phyloP scores from a whole-genome alignment of 1,284 basidiomycete genomes.

The Ganoderma lingzhi region DNA sequence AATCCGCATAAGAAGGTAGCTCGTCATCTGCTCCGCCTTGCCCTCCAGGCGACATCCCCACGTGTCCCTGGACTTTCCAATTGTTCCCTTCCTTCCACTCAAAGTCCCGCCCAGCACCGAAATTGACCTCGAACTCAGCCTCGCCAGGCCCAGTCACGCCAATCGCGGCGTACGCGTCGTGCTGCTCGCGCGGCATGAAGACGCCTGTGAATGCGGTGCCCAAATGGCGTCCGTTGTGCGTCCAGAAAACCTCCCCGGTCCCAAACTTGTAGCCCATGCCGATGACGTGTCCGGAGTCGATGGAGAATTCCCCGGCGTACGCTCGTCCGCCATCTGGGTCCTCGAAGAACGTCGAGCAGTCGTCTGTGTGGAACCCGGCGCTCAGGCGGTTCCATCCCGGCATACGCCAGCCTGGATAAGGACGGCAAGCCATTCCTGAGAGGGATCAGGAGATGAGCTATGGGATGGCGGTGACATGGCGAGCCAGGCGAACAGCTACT shows the following conservation, averaged over 20 bases:
- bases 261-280: slow-evolving; percentile 71
- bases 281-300: slow-evolving; percentile 56
- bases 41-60: slow-evolving; percentile 45
- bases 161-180: slow-evolving; percentile 72
- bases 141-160: slow-evolving; percentile 57
- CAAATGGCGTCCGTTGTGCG: slow-evolving; percentile 67
- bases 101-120: slow-evolving; percentile 61
- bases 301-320: slow-evolving; percentile 49
- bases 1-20: slow-evolving; percentile 41
- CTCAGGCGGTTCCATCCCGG: slow-evolving; percentile 79
- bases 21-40: slow-evolving; percentile 38
- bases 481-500: neutral
- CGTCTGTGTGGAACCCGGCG: slow-evolving; percentile 72
- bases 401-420: slow-evolving; percentile 69
- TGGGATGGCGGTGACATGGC: neutral
- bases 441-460: neutral
- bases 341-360: slow-evolving; percentile 76
- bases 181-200: slow-evolving; percentile 56
- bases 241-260: slow-evolving; percentile 65
- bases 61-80: slow-evolving; percentile 65
- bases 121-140: slow-evolving; percentile 68
- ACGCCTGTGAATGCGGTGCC: slow-evolving; percentile 65
- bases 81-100: slow-evolving; percentile 70
- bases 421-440: slow-evolving; percentile 68
- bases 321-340: slow-evolving; percentile 69